phyloP scores from a whole-genome alignment of 176 grass and related monocot genomes.

The Ensete ventricosum region DNA sequence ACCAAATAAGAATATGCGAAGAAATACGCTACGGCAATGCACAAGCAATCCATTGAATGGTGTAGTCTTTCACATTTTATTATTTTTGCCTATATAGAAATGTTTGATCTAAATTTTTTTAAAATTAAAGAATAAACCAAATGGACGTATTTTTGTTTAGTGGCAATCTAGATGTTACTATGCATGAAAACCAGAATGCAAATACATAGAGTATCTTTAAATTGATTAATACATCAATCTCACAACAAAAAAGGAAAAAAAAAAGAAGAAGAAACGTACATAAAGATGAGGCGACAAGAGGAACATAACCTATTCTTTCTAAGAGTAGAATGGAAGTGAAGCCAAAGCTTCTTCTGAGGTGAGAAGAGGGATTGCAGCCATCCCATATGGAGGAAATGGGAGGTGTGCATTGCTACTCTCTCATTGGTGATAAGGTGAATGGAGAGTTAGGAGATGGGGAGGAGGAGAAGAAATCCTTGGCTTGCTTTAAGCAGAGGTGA shows the following conservation, averaged over 20 bases:
- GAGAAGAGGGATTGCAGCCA: slow-evolving; percentile 67
- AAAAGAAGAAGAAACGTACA: no score
- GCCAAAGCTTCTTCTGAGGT: slow-evolving; percentile 81
- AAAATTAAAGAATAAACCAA: no score
- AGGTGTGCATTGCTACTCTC: neutral
- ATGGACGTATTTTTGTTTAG: no score
- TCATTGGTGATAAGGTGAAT: slow-evolving; percentile 17
- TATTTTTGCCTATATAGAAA: no score
- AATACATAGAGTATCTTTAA: neutral
- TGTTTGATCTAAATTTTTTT: no score
- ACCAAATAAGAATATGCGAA: no score
- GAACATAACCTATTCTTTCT: slow-evolving; percentile 47
- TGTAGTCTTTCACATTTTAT: no score
- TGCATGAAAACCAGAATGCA: neutral
- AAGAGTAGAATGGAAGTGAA: slow-evolving; percentile 68
- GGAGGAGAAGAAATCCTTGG: slow-evolving; percentile 1
- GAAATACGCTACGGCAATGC: no score
- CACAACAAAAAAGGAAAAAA: no score
- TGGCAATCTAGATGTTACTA: no score
- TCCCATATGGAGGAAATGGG: slow-evolving; percentile 33
- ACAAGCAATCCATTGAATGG: no score
- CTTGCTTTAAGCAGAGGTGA: slow-evolving; percentile 49
- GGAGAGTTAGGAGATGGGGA: slow-evolving; percentile 4
- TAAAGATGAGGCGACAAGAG: no score
- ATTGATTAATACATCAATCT: neutral